Evolutionary conservation across 768 basidiomycete genomes (phyloP).

Genomic region (Cytidiella melzeri): DNA sequence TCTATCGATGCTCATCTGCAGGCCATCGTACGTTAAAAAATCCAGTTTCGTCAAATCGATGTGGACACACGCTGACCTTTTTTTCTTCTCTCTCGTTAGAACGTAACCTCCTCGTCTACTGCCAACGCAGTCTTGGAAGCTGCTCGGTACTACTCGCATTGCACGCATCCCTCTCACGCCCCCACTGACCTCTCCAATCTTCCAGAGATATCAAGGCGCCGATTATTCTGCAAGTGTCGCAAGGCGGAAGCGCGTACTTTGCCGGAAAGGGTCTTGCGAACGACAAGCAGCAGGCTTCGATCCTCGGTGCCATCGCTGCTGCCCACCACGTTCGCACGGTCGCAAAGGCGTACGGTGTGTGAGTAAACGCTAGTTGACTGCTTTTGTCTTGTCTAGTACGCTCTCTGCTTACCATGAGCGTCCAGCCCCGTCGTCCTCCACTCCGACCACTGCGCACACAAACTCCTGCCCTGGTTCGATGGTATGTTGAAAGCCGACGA

Average conservation of each 20-base stretch:
- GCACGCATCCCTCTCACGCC: neutral
- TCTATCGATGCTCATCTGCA: slow-evolving; percentile 23
- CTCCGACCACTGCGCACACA: slow-evolving; percentile 97
- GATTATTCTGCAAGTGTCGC: slow-evolving; percentile 96
- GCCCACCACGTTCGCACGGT: slow-evolving; percentile 88
- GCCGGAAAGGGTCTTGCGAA: slow-evolving; percentile 95
- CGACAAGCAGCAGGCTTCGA: slow-evolving; percentile 92
- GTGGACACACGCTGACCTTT: no score
- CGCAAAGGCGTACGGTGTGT: slow-evolving; percentile 90
- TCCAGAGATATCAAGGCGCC: slow-evolving; percentile 90
- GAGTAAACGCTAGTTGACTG: slow-evolving; percentile 36
- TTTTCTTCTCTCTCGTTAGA: slow-evolving; percentile 44
- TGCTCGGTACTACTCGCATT: slow-evolving; percentile 53
- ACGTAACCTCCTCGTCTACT: slow-evolving; percentile 93
- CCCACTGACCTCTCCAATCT: neutral
- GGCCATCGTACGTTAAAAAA: slow-evolving; percentile 64
- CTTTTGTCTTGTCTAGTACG: slow-evolving; percentile 4
- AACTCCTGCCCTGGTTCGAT: slow-evolving; percentile 98
- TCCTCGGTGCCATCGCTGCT: slow-evolving; percentile 86
- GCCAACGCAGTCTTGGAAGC: slow-evolving; percentile 95
- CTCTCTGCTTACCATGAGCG: slow-evolving; percentile 3
- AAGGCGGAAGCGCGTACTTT: slow-evolving; percentile 94
- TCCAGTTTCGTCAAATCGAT: neutral
- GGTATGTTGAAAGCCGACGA: slow-evolving; percentile 98
- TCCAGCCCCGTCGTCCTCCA: slow-evolving; percentile 90